Evolutionary conservation across 164 flowering plant species (phyloP), one percentile per base, ranked within the genome.

Genomic region (Sextonia rubra): DNA sequence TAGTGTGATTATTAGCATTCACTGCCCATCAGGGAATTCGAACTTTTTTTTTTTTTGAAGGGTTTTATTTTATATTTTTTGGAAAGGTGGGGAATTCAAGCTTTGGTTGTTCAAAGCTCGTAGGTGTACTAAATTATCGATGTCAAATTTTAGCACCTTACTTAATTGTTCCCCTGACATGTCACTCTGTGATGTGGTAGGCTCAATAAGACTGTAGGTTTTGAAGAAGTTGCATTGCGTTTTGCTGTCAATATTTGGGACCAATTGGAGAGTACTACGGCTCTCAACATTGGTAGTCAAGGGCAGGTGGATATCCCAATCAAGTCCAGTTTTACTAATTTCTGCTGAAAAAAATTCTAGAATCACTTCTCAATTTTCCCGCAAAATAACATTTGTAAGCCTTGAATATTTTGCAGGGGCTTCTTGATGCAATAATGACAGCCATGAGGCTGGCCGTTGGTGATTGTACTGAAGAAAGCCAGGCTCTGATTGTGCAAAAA

Each of bases 371-470:
- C 32, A 52, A 8, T 37, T 37, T 7, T 37, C 58, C 14, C 14
- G n/a, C 27, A 20, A 26, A 25, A 26, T 17, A 8, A 25, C 15
- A 17, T 55, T n/a, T 1, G 12, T 60, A 30, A 32, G 37, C 55
- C 23, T 52, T 70, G 56, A 5, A 3, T 64, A 15, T 52, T 9
- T 72, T 29, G 27, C 78, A 96, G 98, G 90, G 79, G 69, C 77
- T 93, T 79, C 86, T 91, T 66, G 83, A 83, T 80, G 88, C 88
- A 74, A 81, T 79, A 71, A 87, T 85, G 89, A 79, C 30, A 58
- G 86, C 87, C 37, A 82, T 90, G 88, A 89, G 85, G 83, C 81
- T 82, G 56, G 85, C 91, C 76, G 89, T 91, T 74, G 82, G 74
- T 4, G 77, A 77, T 68, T 91, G 90, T 78, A 87, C 88, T 22